Evolutionary conservation across 2,329 filamentous ascomycete species (phyloP).

Genomic region (Acephala macrosclerotiorum): DNA sequence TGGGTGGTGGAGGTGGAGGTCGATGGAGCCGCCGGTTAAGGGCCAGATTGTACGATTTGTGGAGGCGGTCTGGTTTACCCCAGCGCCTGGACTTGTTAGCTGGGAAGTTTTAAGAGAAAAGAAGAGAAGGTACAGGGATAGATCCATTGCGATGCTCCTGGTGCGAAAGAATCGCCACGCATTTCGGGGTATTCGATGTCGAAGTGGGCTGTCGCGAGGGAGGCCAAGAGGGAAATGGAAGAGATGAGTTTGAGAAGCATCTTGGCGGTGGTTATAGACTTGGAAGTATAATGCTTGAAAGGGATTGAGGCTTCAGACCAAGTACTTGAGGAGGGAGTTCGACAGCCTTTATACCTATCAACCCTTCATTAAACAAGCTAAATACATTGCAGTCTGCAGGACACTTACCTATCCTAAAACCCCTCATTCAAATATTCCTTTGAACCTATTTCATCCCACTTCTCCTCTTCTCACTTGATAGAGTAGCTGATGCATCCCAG

Average conservation of each 20-base stretch:
- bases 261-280: constrained; percentile 2
- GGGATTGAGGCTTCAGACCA: not conserved
- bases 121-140: constrained; percentile 42
- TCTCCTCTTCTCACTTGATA: not conserved
- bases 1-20: constrained; percentile 59
- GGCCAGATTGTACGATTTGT: constrained; percentile 56
- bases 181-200: constrained; percentile 56
- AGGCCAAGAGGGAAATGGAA: constrained; percentile 42
- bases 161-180: constrained; percentile 56
- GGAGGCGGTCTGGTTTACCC: constrained; percentile 42
- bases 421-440: not conserved
- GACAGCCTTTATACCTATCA: constrained; percentile 9
- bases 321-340: not conserved
- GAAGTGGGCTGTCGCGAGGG: constrained; percentile 62
- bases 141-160: constrained; percentile 40
- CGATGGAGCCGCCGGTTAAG: constrained; percentile 55
- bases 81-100: too few species aligned
- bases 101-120: constrained; percentile 36
- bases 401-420: not conserved
- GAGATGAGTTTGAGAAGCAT: constrained; percentile 12
- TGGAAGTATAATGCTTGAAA: not conserved
- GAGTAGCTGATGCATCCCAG: not conserved
- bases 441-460: not conserved
- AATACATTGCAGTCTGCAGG: not conserved
- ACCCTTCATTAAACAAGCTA: not conserved